Conservation (phyloP, 1,284 basidiomycete genomes). For the Testicularia cyperi region DNA sequence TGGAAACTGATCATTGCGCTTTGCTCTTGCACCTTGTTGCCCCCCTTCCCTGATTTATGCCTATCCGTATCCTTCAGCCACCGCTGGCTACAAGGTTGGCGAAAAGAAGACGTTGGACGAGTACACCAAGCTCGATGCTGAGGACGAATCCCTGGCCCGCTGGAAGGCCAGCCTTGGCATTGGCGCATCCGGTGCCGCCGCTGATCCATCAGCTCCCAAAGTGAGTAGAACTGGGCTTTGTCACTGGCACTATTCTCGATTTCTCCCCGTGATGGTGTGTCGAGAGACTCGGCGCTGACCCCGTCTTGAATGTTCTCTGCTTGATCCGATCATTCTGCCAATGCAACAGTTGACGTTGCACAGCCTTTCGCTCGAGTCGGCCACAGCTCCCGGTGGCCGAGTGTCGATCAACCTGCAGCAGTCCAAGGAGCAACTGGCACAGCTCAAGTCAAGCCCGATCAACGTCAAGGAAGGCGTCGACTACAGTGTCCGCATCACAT, state of each 20-base stretch:
- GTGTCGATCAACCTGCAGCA: slow-evolving; percentile 64
- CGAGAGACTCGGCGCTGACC: too few species aligned
- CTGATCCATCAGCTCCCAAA: slow-evolving; percentile 55
- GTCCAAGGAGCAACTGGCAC: slow-evolving; percentile 59
- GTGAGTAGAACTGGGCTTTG: slow-evolving; percentile 5
- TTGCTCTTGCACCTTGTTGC: background rate
- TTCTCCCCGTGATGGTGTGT: too few species aligned
- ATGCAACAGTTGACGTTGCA: slow-evolving; percentile 42
- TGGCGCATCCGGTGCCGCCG: slow-evolving; percentile 62
- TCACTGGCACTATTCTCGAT: background rate
- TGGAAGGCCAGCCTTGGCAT: slow-evolving; percentile 90
- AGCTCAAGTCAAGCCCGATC: slow-evolving; percentile 67
- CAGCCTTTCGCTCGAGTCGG: slow-evolving; percentile 63
- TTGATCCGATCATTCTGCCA: background rate
- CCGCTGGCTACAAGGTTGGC: slow-evolving; percentile 59
- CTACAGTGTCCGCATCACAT: slow-evolving; percentile 77
- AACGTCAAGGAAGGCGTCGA: slow-evolving; percentile 66
- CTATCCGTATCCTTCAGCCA: slow-evolving; percentile 44
- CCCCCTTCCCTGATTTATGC: too few species aligned
- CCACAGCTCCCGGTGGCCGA: slow-evolving; percentile 56
- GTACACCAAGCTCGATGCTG: slow-evolving; percentile 70
- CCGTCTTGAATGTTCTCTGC: background rate
- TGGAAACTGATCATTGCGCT: too few species aligned
- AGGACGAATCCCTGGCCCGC: slow-evolving; percentile 76
- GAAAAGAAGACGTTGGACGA: slow-evolving; percentile 64